phyloP scores from a whole-genome alignment of 768 basidiomycete genomes.

The Pleurotus ostreatus region DNA sequence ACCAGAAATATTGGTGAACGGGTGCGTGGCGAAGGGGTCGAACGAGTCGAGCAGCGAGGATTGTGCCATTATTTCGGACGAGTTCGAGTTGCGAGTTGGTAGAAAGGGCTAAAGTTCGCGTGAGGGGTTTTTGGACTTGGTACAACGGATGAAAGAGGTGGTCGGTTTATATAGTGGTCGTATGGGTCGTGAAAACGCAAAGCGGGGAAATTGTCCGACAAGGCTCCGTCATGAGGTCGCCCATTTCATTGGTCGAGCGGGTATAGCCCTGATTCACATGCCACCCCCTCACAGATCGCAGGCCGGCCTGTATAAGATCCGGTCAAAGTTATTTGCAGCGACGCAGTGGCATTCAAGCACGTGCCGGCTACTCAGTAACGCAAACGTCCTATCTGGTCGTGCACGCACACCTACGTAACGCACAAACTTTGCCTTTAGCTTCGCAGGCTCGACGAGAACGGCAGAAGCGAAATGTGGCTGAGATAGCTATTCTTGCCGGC shows the following conservation, averaged over 20 bases:
- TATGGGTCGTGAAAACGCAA: conserved; percentile 9
- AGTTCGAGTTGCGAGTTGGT: neutral
- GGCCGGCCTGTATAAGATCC: neutral
- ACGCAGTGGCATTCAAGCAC: neutral
- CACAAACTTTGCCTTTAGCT: neutral
- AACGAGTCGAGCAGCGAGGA: conserved; percentile 41
- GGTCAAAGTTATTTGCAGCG: neutral
- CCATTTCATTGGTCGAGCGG: neutral
- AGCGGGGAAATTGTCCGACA: conserved; percentile 6
- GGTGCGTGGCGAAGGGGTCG: conserved; percentile 55
- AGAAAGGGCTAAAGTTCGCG: neutral
- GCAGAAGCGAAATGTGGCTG: neutral
- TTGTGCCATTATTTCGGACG: conserved; percentile 21
- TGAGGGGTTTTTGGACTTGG: neutral
- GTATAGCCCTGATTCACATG: conserved; percentile 5
- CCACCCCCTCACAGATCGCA: neutral
- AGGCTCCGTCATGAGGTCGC: neutral
- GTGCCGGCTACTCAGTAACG: neutral
- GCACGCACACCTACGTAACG: neutral
- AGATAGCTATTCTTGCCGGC: neutral
- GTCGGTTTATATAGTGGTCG: neutral
- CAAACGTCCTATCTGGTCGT: neutral
- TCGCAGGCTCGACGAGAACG: conserved; percentile 3
- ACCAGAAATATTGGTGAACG: conserved; percentile 49
- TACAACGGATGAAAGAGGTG: neutral